Evolutionary conservation across 2,329 filamentous ascomycete genomes (phyloP).

Genomic region (Fusarium fracticaudum): DNA sequence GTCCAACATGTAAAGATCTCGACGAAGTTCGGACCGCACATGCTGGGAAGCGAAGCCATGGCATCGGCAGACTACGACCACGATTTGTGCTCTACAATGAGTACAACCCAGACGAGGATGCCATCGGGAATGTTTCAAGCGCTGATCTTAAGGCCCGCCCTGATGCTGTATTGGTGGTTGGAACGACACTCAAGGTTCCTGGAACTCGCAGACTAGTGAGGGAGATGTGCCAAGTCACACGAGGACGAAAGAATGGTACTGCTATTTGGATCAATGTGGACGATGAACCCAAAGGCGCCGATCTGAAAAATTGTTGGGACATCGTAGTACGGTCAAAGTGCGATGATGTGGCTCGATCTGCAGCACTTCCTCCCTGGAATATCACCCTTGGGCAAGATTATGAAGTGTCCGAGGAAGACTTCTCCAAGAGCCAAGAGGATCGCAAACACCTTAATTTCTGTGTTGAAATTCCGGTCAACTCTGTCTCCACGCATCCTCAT

Average conservation of each 20-base stretch:
- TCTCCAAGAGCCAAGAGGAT: constrained; percentile 51
- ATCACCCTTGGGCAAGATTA: constrained; percentile 61
- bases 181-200: constrained; percentile 94
- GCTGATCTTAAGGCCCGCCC: constrained; percentile 87
- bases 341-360: constrained; percentile 84
- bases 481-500: constrained; percentile 21
- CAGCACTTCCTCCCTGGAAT: constrained; percentile 69
- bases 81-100: constrained; percentile 98
- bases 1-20: constrained; percentile 75
- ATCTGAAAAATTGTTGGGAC: constrained; percentile 94
- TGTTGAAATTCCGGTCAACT: constrained; percentile 42
- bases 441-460: constrained; percentile 45
- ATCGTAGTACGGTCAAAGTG: constrained; percentile 86
- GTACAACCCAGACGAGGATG: constrained; percentile 94
- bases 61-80: constrained; percentile 87
- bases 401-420: constrained; percentile 57
- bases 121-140: constrained; percentile 89
- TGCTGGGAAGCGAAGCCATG: constrained; percentile 90
- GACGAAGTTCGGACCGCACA: constrained; percentile 79
- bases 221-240: constrained; percentile 89
- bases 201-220: constrained; percentile 89
- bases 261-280: constrained; percentile 96
- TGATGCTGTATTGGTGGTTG: constrained; percentile 93
- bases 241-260: constrained; percentile 82
- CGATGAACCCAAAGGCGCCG: constrained; percentile 79